These are phyloP conservation scores for Stachybotrys chlorohalonatus DNA, from an alignment of 2,329 filamentous ascomycete species.

Conservation along the genomic window DNA sequence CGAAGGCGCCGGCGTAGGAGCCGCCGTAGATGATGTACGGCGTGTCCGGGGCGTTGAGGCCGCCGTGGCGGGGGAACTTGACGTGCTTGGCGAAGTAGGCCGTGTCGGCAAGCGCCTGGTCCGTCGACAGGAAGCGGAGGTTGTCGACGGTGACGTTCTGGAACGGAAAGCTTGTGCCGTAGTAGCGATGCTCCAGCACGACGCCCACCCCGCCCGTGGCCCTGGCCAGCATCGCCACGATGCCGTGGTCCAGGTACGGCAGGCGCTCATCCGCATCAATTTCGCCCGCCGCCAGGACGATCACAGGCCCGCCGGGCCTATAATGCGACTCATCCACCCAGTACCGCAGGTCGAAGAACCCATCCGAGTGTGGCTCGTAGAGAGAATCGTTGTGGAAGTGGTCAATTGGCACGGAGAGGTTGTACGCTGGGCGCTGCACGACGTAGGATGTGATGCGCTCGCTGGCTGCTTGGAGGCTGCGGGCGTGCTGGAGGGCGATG, in stretches of 20 bases:
- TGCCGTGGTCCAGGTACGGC: constrained; percentile 67
- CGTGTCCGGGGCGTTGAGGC: constrained; percentile 55
- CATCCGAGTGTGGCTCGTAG: constrained; percentile 69
- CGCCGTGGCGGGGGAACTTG: constrained; percentile 49
- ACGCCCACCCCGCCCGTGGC: constrained; percentile 69
- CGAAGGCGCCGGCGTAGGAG: constrained; percentile 74
- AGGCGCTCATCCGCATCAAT: constrained; percentile 54
- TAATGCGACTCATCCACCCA: constrained; percentile 77
- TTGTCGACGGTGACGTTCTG: constrained; percentile 55
- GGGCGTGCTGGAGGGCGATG: neutral
- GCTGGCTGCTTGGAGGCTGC: no score
- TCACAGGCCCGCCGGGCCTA: constrained; percentile 68
- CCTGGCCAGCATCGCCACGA: constrained; percentile 60
- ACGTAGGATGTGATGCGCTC: no score
- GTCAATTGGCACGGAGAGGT: constrained; percentile 51
- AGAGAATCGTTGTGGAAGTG: constrained; percentile 73
- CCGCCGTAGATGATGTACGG: constrained; percentile 77
- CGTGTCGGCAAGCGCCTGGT: constrained; percentile 73
- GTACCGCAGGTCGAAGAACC: constrained; percentile 62
- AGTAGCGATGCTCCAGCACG: constrained; percentile 81
- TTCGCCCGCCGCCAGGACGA: constrained; percentile 68
- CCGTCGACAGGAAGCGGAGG: constrained; percentile 73
- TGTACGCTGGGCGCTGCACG: constrained; percentile 8
- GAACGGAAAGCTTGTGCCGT: constrained; percentile 64
- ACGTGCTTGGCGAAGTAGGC: constrained; percentile 72